Base-by-base conservation (phyloP, 1,284 basidiomycete genomes). In the Pholiota adiposa region DNA sequence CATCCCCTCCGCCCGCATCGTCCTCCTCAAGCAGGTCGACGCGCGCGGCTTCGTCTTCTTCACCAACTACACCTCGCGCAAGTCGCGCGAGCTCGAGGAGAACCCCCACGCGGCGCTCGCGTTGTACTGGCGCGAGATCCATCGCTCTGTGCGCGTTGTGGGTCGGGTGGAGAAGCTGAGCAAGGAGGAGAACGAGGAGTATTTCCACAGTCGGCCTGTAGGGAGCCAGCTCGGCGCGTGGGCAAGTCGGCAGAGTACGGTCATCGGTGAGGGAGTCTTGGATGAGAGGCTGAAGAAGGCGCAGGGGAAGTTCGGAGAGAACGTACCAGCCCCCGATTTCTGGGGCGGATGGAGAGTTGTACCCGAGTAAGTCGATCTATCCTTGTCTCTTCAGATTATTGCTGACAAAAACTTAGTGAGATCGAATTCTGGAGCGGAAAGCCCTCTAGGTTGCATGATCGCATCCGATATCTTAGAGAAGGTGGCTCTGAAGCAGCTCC, bases 261-360 rank as follows among this genome's bases (percentile, higher is more conserved):
- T 88, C 14, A 89, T 98, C 1, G 81, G 74, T 1, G 91, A 93
- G 63, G 86, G 81, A 1, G 86, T 92, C 56, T 75, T 99, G 7
- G 80, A 84, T 53, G 75, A 79, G 18, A 82, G 86, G 31, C 77
- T 97, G 14, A 76, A 86, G 57, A 79, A 83, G 65, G 72, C 89
- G 9, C 82, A 88, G 70, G 76, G 83, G 50, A 79, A 79, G 40
- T 95, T 94, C 68, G 80, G 79, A 14, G 78, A 83, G 8, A 77
- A 87, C 53, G 81, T 98, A 8, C 91, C 93, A 0, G 79, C 91
- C 49, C 97, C 97, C 1, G 89, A 93, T 6, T 93, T 93, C 74
- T 99, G 97, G 97, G 97, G 97, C 59, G 97, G 97, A 2, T 98
- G 93, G 89, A 83, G 96, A 66, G 84, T 99, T 40, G 81, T 98